Evolutionary conservation across 345 rosid genomes (phyloP).

Genomic region (Salix suchowensis): DNA sequence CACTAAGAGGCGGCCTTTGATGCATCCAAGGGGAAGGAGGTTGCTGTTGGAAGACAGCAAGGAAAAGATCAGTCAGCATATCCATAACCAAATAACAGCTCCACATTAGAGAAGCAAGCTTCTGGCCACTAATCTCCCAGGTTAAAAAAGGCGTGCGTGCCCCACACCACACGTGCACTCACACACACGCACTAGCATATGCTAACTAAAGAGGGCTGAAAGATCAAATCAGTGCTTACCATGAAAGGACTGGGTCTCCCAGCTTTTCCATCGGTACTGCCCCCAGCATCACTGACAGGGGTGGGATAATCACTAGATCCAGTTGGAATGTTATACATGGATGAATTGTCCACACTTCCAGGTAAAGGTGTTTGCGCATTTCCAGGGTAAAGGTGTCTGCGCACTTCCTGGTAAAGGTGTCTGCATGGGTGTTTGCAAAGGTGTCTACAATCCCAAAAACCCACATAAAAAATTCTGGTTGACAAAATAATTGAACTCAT

Average conservation of each 20-base stretch:
- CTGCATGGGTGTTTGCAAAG: slow-evolving; percentile 71
- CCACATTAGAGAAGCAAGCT: neutral
- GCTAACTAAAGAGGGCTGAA: neutral
- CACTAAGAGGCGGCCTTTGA: slow-evolving; percentile 60
- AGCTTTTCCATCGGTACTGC: slow-evolving; percentile 50
- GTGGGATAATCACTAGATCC: slow-evolving; percentile 85
- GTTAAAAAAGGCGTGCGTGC: neutral
- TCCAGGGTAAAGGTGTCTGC: slow-evolving; percentile 72
- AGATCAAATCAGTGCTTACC: slow-evolving; percentile 40
- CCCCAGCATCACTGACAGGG: slow-evolving; percentile 59
- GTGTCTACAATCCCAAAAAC: slow-evolving; percentile 53
- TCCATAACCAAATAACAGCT: slow-evolving; percentile 1
- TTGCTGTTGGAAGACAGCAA: slow-evolving; percentile 43
- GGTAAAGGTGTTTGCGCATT: slow-evolving; percentile 32
- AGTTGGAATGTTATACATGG: slow-evolving; percentile 79
- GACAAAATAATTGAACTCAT: neutral
- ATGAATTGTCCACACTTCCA: slow-evolving; percentile 65
- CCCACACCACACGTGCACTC: neutral
- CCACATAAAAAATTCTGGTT: neutral
- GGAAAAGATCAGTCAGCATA: neutral
- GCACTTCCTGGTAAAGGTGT: slow-evolving; percentile 83
- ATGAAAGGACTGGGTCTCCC: slow-evolving; percentile 80
- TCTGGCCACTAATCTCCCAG: neutral
- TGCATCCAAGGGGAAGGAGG: slow-evolving; percentile 88
- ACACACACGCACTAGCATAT: neutral